A percentile compares a stretch with the other conserved stretches of the same genome.
These are phyloP conservation scores for Plantago lanceolata DNA, from an alignment of 305 asterid genomes.

Conservation along the genomic window DNA sequence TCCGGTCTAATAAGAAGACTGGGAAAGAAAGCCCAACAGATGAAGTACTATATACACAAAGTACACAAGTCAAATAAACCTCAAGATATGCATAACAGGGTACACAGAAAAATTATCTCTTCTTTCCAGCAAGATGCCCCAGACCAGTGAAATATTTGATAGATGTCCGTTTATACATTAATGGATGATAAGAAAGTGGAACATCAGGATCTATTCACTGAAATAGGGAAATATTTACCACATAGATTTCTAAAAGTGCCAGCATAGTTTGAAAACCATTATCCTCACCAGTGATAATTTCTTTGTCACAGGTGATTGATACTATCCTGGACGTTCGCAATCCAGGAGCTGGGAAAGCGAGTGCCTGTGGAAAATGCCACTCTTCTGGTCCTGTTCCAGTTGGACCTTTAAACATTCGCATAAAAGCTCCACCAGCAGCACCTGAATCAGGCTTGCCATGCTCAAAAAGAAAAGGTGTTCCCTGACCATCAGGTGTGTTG, in stretches of 20 bases:
- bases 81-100: too few relatives aligned
- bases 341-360: slow-evolving; percentile 81
- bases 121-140: background rate
- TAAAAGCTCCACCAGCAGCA: slow-evolving; percentile 79
- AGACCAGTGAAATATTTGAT: background rate
- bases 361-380: slow-evolving; percentile 79
- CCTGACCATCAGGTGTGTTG: slow-evolving; percentile 98
- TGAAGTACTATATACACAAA: too few relatives aligned
- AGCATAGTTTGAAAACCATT: slow-evolving; percentile 14
- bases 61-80: too few relatives aligned
- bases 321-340: slow-evolving; percentile 67
- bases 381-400: slow-evolving; percentile 67
- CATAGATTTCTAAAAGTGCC: background rate
- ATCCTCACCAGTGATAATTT: slow-evolving; percentile 82
- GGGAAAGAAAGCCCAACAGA: too few relatives aligned
- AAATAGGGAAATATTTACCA: background rate
- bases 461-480: slow-evolving; percentile 90
- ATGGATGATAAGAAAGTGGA: background rate
- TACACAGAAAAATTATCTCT: background rate
- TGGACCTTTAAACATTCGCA: slow-evolving; percentile 94
- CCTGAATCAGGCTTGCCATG: slow-evolving; percentile 76
- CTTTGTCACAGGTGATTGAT: slow-evolving; percentile 77
- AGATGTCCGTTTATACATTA: background rate
- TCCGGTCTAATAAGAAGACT: too few relatives aligned
- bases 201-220: too few relatives aligned